phyloP scores from a whole-genome alignment of 305 asterid species.

The Solanum hybrid region DNA sequence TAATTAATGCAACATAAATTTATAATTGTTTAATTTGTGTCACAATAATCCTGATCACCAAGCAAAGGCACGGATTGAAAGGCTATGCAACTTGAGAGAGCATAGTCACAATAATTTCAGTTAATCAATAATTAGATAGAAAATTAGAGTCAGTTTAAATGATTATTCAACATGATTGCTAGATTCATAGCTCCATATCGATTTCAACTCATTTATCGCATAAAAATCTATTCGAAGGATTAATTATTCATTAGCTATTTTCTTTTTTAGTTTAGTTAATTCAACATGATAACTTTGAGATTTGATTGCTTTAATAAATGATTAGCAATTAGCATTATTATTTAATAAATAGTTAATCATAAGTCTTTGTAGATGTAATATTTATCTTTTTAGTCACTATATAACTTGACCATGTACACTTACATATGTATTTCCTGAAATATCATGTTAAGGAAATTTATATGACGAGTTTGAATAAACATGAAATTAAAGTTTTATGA shows the following conservation, averaged over 20 bases:
- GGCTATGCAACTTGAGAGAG: not conserved
- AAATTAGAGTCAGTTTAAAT: not conserved
- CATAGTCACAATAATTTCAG: no score
- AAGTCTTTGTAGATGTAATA: not conserved
- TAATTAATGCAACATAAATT: not conserved
- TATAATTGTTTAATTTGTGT: not conserved
- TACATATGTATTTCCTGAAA: not conserved
- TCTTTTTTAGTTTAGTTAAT: not conserved
- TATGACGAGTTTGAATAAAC: not conserved
- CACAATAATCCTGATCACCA: not conserved
- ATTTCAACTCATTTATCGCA: not conserved
- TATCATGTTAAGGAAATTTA: not conserved
- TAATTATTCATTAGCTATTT: not conserved
- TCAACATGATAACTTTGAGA: not conserved
- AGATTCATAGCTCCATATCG: not conserved
- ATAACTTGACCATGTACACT: not conserved
- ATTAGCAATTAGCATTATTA: no score
- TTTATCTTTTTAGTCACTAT: not conserved
- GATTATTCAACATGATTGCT: not conserved
- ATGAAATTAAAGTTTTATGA: not conserved
- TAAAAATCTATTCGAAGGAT: not conserved
- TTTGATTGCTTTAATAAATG: not conserved
- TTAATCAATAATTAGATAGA: not conserved
- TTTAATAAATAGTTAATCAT: not conserved
- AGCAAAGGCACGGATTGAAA: not conserved